Percentiles rank a stretch among this genome's conserved stretches.
Conservation (phyloP, 768 basidiomycete genomes). For the Austroboletus festivus region DNA sequence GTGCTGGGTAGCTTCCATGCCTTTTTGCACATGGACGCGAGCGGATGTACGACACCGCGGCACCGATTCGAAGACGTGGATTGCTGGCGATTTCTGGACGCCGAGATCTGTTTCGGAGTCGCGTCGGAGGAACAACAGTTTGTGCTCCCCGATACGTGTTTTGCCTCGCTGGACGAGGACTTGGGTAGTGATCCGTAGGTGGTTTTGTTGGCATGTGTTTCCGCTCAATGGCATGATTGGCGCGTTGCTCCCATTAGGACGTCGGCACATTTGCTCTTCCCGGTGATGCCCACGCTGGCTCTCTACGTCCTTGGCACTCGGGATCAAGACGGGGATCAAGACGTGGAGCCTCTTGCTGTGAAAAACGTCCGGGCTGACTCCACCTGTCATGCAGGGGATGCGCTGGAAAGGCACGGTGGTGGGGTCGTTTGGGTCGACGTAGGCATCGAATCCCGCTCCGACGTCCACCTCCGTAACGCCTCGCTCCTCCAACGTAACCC, state of each 20-base stretch:
- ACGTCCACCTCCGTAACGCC: constrained; percentile 60
- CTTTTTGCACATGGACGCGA: constrained; percentile 19
- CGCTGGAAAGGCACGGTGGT: no score
- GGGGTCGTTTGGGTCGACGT: constrained; percentile 40
- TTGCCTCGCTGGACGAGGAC: constrained; percentile 50
- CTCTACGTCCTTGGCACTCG: constrained; percentile 48
- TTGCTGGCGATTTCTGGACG: constrained; percentile 47
- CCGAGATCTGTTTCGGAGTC: constrained; percentile 54
- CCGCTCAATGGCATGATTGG: no score
- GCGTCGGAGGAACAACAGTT: constrained; percentile 55
- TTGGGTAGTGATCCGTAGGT: constrained; percentile 34
- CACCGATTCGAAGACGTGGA: constrained; percentile 28
- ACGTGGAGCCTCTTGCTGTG: constrained; percentile 15
- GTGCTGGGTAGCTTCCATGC: constrained; percentile 27
- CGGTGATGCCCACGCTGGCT: constrained; percentile 50
- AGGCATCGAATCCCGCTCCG: constrained; percentile 48
- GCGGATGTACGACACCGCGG: not conserved
- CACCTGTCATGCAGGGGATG: not conserved
- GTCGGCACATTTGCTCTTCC: constrained; percentile 52
- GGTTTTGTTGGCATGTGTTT: not conserved
- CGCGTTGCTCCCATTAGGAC: constrained; percentile 37
- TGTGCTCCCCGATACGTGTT: constrained; percentile 52
- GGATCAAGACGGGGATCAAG: constrained; percentile 6
- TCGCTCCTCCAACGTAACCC: constrained; percentile 56
- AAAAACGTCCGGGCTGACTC: not conserved